Base-by-base conservation (phyloP, 176 grass and related monocot genomes). In the Aegilops tauschii region DNA sequence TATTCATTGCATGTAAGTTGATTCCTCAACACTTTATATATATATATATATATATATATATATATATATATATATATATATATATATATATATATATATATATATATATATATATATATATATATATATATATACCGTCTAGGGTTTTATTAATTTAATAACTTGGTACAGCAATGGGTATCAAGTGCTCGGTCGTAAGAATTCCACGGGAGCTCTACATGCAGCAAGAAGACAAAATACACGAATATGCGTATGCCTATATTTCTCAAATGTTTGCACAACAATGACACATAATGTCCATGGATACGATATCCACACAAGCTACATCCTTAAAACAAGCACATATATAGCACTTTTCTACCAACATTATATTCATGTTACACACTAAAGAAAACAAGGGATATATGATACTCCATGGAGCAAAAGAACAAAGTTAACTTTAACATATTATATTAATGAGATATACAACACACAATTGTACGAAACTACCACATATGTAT, bases 301-400 rank as follows among this genome's bases (percentile, higher is more conserved):
- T 25, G 17, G 16, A 67, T 47, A 64, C 10, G 77, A 45, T 84
- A 67, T 50, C 20, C 29, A 58, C 40, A 13, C 58, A 44, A 34
- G 25, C 13, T 10, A 68, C 20, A 86, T 69, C 62, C 49, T 69
- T 86, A 49, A 77, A 82, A 70, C 42, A 30, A 69, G 28, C 27
- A 37, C 34, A 82, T 36, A 35, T 44, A 17, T 45, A n/a, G 0
- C 4, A 23, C 20, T 3, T 42, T 81, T 44, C 25, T 45, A 7
- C 12, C 39, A 37, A 35, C 63, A 39, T 30, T 49, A 59, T 86
- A 86, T 86, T 66, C 11, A 42, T 79, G 56, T 5, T 67, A 49
- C 69, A 56, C 31, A 30, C 28, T 85, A 58, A 67, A 37, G 21
- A 76, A 76, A 61, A 82, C 17, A 63, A 63, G 4, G 37, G 2